These are phyloP conservation scores for Solanum appendiculatum DNA, from an alignment of 257 asterid genomes.

Conservation along the genomic window DNA sequence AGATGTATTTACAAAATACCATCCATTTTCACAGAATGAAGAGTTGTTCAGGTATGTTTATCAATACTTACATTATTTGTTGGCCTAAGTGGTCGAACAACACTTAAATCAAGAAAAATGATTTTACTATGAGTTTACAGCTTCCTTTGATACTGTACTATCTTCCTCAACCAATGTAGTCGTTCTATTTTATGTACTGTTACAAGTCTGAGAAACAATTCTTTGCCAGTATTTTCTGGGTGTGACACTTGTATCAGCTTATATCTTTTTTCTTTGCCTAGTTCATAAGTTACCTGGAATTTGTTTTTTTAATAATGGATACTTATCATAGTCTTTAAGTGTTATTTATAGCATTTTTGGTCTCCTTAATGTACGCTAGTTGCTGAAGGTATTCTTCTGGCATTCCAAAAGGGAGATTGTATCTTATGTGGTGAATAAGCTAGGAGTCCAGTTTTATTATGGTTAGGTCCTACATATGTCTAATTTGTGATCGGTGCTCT, in stretches of 20 bases:
- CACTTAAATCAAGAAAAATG: background rate
- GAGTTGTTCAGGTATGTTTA: constrained; percentile 67
- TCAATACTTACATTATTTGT: background rate
- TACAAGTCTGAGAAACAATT: background rate
- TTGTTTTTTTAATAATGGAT: background rate
- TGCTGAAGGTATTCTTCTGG: background rate
- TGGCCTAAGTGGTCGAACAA: background rate
- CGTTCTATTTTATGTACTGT: background rate
- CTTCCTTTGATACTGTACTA: background rate
- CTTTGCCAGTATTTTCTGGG: background rate
- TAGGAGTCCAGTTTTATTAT: background rate
- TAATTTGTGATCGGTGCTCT: constrained; percentile 16
- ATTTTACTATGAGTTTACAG: constrained; percentile 3
- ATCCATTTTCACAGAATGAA: constrained; percentile 73
- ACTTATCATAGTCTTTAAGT: background rate
- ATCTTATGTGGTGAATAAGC: background rate
- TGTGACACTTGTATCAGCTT: background rate
- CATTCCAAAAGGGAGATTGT: background rate
- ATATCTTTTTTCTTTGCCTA: background rate
- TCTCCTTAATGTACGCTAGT: background rate
- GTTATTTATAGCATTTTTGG: background rate
- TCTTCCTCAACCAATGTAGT: background rate
- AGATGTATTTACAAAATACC: constrained; percentile 80
- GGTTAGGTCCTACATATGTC: constrained; percentile 7
- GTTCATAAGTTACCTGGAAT: background rate